Base-by-base conservation (phyloP, 345 rosid genomes). In the Kandelia obovata region DNA sequence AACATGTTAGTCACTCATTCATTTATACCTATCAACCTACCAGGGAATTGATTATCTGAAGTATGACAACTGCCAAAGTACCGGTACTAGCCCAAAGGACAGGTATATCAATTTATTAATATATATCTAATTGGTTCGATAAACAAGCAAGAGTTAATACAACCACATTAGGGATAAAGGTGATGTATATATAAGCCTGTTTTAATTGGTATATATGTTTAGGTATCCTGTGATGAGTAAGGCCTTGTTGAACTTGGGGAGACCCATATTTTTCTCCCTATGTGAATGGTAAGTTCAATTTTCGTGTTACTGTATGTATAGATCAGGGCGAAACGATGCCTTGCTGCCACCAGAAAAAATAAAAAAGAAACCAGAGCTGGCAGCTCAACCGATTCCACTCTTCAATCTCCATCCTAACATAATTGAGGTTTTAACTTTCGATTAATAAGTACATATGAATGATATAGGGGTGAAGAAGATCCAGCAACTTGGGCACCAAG, bases 161-260 rank as follows among this genome's bases (percentile, higher is more conserved):
- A 10, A n/a, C 26, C 23, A 26, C 13, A 26, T 8, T 13, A 16
- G 27, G 9, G 58, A 53, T 23, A 55, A 8, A 9, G 26, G 9
- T 23, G 28, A 9, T 55, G 30, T 23, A 11, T 13, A 15, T 13
- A 43, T 11, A 43, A 43, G 49, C 17, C 16, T 13, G 15, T 43
- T 10, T 43, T 43, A 43, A 43, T 13, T 15, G 49, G 49, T 15
- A 43, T 43, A 15, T 15, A 15, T 43, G 49, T 9, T 10, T 23
- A 83, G 92, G 81, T 93, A 88, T 69, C 98, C 96, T 16, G 80
- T 81, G 34, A 94, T 94, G 98, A 84, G 97, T 30, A 76, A 83
- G n/a, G 97, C 98, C 71, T 64, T 94, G 58, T 79, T 81, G 84
- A 84, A 88, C 47, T 77, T 89, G 21, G 92, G 90, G 32, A 90